Evolutionary conservation across 2,329 filamentous ascomycete species (phyloP).

Genomic region (Fusarium chlamydosporum): DNA sequence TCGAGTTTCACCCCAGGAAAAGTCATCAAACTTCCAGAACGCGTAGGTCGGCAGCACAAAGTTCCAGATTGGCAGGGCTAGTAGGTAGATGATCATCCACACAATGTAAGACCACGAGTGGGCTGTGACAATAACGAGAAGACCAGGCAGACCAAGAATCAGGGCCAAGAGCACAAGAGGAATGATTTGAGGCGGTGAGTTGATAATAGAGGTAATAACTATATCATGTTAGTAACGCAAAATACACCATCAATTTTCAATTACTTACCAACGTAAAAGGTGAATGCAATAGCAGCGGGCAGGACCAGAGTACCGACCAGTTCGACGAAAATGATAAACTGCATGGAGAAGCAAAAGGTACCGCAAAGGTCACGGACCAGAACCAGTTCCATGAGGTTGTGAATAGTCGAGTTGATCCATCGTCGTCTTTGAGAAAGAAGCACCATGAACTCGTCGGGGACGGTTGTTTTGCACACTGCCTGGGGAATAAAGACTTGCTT

Average conservation of each 20-base stretch:
- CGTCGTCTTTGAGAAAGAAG: constrained; percentile 93
- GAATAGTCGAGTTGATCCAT: constrained; percentile 99
- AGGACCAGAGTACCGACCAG: constrained; percentile 94
- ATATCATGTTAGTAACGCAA: constrained; percentile 25
- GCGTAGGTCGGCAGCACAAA: constrained; percentile 94
- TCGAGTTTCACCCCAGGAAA: constrained; percentile 98
- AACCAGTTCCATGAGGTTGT: constrained; percentile 98
- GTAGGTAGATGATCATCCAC: constrained; percentile 97
- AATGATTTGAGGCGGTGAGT: constrained; percentile 83
- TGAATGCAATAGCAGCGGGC: constrained; percentile 96
- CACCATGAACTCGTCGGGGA: constrained; percentile 92
- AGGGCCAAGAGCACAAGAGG: constrained; percentile 89
- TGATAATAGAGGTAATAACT: constrained; percentile 90
- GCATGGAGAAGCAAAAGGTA: constrained; percentile 99
- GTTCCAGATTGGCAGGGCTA: constrained; percentile 97
- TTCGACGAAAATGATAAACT: constrained; percentile 97
- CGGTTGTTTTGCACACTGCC: constrained; percentile 98
- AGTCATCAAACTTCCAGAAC: constrained; percentile 99
- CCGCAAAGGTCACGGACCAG: constrained; percentile 96
- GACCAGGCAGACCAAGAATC: constrained; percentile 92
- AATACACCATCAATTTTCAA: not conserved
- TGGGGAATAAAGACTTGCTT: constrained; percentile 99
- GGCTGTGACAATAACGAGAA: constrained; percentile 93
- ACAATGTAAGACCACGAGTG: constrained; percentile 92
- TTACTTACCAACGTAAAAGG: constrained; percentile 90